Base-by-base conservation (phyloP, 495 filamentous ascomycete species). In the Tuber microsphaerosporum region DNA sequence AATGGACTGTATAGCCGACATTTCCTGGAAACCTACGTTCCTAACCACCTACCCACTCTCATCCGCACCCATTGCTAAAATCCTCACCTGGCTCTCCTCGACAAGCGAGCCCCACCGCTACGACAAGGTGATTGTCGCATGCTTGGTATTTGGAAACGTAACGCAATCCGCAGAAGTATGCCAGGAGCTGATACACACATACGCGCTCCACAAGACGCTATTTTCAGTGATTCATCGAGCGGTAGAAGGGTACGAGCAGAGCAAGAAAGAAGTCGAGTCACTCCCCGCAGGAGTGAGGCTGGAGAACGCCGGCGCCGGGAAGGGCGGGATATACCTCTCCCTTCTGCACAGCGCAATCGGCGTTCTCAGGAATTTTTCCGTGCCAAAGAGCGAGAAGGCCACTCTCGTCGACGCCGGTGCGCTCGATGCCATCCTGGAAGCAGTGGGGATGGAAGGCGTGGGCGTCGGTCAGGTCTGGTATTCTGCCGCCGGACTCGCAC, bases 301-400 rank as follows among this genome's bases (percentile, higher is more conserved):
- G 16, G 74, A 76, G 12, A 34, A 4, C 5, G 4, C 56, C 26
- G 71, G 56, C 22, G 74, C 72, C 6, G 75, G 79, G 8, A 73
- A 72, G 22, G 81, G 78, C 2, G 80, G 84, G 5, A 74, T 84
- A 73, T 79, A 80, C 17, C 74, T 79, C 1, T 65, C 71, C 7
- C 46, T 92, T 0, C 84, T 91, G 4, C 91, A 93, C 82, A 87
- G 91, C 14, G 85, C 86, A 7, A 86, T 93, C 12, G 88, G 91
- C n/a, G 92, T 94, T 78, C 84, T 94, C 73, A 94, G 92, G 80
- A 94, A 95, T 79, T 86, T 94, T 3, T 90, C 91, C 46, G 89
- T 94, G 74, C 88, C 91, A 2, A 81, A 85, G 14, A 84, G 84
- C 8, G 93, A 94, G 79, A 92, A 91, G 74, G 72, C 83, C 43